A percentile compares a stretch with the other conserved stretches of the same genome.
Conservation (phyloP, 140 eudicot species). For the Oenanthe javanica region DNA sequence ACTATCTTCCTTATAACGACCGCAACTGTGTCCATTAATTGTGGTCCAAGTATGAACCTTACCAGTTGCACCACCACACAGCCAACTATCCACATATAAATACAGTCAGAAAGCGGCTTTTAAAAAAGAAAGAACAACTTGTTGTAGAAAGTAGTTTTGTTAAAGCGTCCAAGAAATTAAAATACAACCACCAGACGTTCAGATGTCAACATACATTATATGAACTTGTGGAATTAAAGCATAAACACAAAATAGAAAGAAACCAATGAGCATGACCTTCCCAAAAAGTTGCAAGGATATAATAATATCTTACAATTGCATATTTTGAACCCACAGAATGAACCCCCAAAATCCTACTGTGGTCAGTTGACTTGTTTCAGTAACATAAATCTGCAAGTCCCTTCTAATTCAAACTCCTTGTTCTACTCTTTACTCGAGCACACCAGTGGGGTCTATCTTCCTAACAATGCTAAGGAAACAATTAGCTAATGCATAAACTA, state of each 20-base stretch:
- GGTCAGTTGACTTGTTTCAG: background rate
- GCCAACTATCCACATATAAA: constrained; percentile 53
- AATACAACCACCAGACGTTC: background rate
- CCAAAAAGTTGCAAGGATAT: background rate
- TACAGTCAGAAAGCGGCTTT: constrained; percentile 12
- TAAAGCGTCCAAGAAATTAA: background rate
- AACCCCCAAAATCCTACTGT: background rate
- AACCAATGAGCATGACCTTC: background rate
- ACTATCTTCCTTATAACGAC: constrained; percentile 78
- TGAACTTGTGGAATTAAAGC: background rate
- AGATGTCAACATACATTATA: background rate
- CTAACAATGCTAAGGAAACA: background rate
- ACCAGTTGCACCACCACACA: constrained; percentile 99
- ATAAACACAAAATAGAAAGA: background rate
- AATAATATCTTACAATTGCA: background rate
- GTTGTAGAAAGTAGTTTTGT: background rate
- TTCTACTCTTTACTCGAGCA: background rate
- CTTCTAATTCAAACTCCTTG: background rate
- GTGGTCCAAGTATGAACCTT: constrained; percentile 77
- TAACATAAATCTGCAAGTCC: background rate
- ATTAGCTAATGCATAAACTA: background rate
- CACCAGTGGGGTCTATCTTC: background rate
- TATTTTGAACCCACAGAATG: background rate
- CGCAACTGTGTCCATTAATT: constrained; percentile 88
- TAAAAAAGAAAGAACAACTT: background rate